A percentile compares a stretch with the other conserved stretches of the same genome.
Conservation (phyloP, 495 filamentous ascomycete genomes). For the Annulohypoxylon maeteangense region DNA sequence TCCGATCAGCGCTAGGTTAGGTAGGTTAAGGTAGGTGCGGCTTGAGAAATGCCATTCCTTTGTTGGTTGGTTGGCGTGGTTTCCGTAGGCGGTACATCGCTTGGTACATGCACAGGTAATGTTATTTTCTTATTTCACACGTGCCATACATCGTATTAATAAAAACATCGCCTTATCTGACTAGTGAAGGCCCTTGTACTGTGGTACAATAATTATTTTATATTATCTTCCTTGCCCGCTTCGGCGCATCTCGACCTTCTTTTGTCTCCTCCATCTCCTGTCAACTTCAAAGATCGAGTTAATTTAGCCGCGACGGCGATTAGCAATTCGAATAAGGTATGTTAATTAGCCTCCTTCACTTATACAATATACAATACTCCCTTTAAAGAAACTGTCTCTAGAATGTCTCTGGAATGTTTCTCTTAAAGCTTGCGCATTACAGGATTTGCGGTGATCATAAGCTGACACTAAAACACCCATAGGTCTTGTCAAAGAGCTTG, state of each 20-base stretch:
- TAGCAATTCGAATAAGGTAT: constrained; percentile 18
- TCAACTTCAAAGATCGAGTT: constrained; percentile 17
- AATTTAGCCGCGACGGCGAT: constrained; percentile 40
- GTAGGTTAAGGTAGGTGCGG: constrained; percentile 31
- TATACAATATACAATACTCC: background rate
- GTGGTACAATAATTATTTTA: constrained; percentile 24
- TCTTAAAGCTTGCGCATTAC: background rate
- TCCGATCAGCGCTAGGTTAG: constrained; percentile 34
- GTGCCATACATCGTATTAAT: constrained; percentile 41
- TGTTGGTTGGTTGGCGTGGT: constrained; percentile 4
- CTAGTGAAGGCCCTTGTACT: constrained; percentile 4
- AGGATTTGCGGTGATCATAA: constrained; percentile 12
- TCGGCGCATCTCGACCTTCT: background rate
- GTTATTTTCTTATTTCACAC: constrained; percentile 25
- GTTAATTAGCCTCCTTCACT: background rate
- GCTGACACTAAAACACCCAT: constrained; percentile 11
- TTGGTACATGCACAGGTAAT: constrained; percentile 18
- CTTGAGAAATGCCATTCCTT: background rate
- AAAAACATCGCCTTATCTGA: constrained; percentile 38
- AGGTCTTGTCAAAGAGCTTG: constrained; percentile 24
- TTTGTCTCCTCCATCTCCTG: constrained; percentile 19
- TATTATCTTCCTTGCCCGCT: constrained; percentile 25
- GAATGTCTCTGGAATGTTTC: background rate
- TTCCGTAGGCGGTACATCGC: background rate
- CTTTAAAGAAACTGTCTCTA: background rate